These are phyloP conservation scores for Roridomyces roridus DNA, from an alignment of 768 basidiomycete genomes.

Conservation along the genomic window DNA sequence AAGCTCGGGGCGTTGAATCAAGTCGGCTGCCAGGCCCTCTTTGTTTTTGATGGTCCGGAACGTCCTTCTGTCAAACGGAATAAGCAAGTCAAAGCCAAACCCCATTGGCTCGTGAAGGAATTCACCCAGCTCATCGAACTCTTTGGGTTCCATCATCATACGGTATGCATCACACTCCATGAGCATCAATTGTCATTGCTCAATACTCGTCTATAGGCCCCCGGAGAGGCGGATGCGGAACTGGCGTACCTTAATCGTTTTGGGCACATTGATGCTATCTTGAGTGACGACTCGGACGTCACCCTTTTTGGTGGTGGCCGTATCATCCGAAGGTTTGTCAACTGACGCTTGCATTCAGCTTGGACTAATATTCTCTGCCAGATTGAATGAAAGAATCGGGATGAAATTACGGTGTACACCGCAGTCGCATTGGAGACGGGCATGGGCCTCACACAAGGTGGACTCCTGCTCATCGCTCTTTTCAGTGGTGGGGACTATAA, in stretches of 20 bases:
- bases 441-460: slow-evolving; percentile 32
- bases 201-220: slow-evolving; percentile 33
- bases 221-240: slow-evolving; percentile 54
- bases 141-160: slow-evolving; percentile 47
- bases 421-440: slow-evolving; percentile 22
- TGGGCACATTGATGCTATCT: slow-evolving; percentile 49
- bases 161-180: too few species aligned
- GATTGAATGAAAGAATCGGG: slow-evolving; percentile 49
- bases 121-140: slow-evolving; percentile 41
- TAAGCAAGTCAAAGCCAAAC: slow-evolving; percentile 33
- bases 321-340: slow-evolving; percentile 47
- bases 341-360: slow-evolving; percentile 33
- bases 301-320: slow-evolving; percentile 52
- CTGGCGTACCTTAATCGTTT: slow-evolving; percentile 44
- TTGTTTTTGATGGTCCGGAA: slow-evolving; percentile 57
- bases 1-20: slow-evolving; percentile 43
- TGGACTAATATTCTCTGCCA: slow-evolving; percentile 45
- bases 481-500: slow-evolving; percentile 44
- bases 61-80: slow-evolving; percentile 49
- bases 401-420: slow-evolving; percentile 40
- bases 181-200: too few species aligned
- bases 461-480: slow-evolving; percentile 40
- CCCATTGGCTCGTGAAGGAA: slow-evolving; percentile 32
- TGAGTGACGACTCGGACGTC: slow-evolving; percentile 56
- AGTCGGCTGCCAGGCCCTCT: slow-evolving; percentile 45